Evolutionary conservation across 768 basidiomycete genomes (phyloP).

Genomic region (Serpula lacrymans): DNA sequence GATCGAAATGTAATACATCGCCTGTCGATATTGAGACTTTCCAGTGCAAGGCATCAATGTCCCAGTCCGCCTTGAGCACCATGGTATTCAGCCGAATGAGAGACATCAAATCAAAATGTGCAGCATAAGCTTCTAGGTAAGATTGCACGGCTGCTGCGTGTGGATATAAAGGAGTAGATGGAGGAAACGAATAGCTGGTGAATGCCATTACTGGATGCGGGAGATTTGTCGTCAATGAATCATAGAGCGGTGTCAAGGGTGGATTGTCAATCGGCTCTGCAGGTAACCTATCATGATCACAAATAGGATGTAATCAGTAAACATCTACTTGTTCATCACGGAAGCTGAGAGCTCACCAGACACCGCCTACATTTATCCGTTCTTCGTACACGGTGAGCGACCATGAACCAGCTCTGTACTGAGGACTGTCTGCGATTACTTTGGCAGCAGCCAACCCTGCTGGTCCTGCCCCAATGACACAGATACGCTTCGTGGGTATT

Average conservation of each 20-base stretch:
- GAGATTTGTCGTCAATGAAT: conserved; percentile 78
- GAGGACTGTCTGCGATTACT: conserved; percentile 53
- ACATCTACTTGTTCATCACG: too few species aligned
- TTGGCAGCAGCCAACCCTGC: conserved; percentile 71
- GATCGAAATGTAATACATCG: conserved; percentile 46
- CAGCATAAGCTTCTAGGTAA: conserved; percentile 70
- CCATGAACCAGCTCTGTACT: conserved; percentile 63
- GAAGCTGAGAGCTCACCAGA: conserved; percentile 69
- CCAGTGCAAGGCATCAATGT: conserved; percentile 39
- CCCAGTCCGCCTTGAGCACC: conserved; percentile 48
- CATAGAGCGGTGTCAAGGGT: conserved; percentile 70
- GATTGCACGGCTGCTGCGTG: conserved; percentile 52
- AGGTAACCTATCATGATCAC: conserved; percentile 56
- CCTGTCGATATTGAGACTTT: conserved; percentile 40
- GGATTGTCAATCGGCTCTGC: conserved; percentile 46
- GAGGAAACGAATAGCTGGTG: conserved; percentile 60
- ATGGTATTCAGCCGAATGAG: conserved; percentile 61
- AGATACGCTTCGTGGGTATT: conserved; percentile 40
- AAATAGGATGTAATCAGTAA: too few species aligned
- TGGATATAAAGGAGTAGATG: conserved; percentile 70
- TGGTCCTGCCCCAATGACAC: conserved; percentile 76
- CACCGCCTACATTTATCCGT: conserved; percentile 63
- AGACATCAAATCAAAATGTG: conserved; percentile 54
- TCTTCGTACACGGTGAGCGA: conserved; percentile 60
- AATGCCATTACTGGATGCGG: conserved; percentile 79